Evolutionary conservation across 441 rosid species (phyloP), one percentile per base, ranked within the genome.

Genomic region (Populus hybrid): DNA sequence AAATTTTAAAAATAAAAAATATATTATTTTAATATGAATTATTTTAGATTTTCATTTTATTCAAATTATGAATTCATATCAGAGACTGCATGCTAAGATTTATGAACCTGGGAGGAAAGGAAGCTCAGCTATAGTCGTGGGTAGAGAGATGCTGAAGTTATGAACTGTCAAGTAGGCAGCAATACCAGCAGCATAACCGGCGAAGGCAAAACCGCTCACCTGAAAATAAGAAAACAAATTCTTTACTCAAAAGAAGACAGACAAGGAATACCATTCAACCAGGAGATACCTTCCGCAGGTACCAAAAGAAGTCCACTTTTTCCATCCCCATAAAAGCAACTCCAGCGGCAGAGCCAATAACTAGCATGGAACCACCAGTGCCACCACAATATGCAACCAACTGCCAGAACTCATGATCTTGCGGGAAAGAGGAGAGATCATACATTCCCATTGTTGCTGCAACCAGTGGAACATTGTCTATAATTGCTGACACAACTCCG

Each of bases 371-470:
- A 65, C 76, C 79, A 69, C 99, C 99, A 7, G 98, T 93, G 57
- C 99, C 97, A 3, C 97, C 97, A 36, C 98, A 95, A 78, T 69
- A 95, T n/a, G 99, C 98, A 75, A 93, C 42, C 40, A 95, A 86
- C 88, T 92, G 98, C 98, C 99, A 95, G 74, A 93, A 95, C 83
- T 95, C 93, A 0, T 94, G 90, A 85, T 95, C 97, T 79, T 72
- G 92, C 8, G 98, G 98, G 75, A 89, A 89, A 0, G 98, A 88
- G 80, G 92, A 84, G 67, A 95, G 90, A 83, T 95, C 97, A 24
- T 93, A 95, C 98, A 93, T 95, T 79, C 98, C 98, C 97, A 95
- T 93, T 40, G 98, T 89, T 36, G 97, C 97, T 67, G 98, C 98
- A 85, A 93, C 97, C 67, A 95, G 84, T 6, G 98, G 98, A 46